phyloP scores from a whole-genome alignment of 164 flowering plant genomes.

The Nymphaea colorata region DNA sequence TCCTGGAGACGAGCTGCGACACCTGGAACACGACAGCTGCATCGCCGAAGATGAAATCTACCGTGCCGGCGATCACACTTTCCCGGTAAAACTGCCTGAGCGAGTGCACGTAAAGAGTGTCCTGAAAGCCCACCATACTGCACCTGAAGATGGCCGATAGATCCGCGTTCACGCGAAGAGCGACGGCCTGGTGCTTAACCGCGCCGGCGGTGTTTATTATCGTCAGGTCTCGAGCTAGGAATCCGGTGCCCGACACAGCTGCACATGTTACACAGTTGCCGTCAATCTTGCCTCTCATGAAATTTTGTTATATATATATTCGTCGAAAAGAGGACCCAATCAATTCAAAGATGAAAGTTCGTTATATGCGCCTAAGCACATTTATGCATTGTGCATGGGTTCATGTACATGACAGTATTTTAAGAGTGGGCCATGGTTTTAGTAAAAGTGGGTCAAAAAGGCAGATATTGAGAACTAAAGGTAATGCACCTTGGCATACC shows the following conservation, averaged over 20 bases:
- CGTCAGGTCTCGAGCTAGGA: slow-evolving; percentile 68
- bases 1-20: slow-evolving; percentile 40
- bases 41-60: slow-evolving; percentile 79
- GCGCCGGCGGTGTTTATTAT: slow-evolving; percentile 78
- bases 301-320: not conserved
- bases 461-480: not conserved
- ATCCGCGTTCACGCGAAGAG: slow-evolving; percentile 70
- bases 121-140: slow-evolving; percentile 54
- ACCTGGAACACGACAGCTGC: slow-evolving; percentile 76
- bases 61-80: slow-evolving; percentile 69
- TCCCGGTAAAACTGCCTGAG: slow-evolving; percentile 78
- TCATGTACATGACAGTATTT: too few relatives aligned
- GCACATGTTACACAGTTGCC: slow-evolving; percentile 1
- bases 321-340: not conserved
- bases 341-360: not conserved
- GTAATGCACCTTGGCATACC: too few relatives aligned
- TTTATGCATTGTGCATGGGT: too few relatives aligned
- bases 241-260: slow-evolving; percentile 81
- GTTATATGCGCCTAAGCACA: not conserved
- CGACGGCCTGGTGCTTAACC: slow-evolving; percentile 71
- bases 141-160: slow-evolving; percentile 50
- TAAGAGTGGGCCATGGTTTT: not conserved
- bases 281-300: not conserved
- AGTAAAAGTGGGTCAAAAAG: not conserved
- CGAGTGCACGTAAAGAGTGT: slow-evolving; percentile 67